Percentiles rank a stretch among this genome's conserved stretches.
These are phyloP conservation scores for Lagenaria siceraria DNA, from an alignment of 306 rosid genomes.

Conservation along the genomic window DNA sequence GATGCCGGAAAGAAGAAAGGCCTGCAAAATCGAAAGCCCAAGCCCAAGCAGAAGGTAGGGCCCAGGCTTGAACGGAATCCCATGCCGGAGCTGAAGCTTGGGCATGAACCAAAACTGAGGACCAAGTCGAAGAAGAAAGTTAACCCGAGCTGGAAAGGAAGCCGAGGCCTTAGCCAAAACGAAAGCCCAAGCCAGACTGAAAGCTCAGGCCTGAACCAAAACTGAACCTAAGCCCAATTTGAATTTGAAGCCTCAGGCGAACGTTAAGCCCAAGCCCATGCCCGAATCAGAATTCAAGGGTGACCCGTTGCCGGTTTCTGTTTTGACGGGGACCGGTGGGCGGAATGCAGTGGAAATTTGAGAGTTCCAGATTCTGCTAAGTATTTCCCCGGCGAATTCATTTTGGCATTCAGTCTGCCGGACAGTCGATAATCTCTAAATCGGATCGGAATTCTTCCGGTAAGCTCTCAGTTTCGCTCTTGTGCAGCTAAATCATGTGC, in stretches of 20 bases:
- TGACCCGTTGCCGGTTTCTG: neutral
- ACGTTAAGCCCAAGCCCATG: no score
- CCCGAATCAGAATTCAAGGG: neutral
- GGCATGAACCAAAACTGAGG: no score
- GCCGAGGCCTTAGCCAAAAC: neutral
- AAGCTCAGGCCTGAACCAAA: neutral
- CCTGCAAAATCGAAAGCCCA: no score
- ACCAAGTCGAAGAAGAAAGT: no score
- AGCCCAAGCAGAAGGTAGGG: no score
- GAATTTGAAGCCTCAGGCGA: no score
- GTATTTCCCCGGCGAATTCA: neutral
- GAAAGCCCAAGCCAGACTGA: neutral
- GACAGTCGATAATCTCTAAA: neutral
- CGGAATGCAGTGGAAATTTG: neutral
- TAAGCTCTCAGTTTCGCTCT: neutral
- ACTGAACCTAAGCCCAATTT: neutral
- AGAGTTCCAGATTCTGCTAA: neutral
- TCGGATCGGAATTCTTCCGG: neutral
- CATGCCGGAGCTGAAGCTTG: no score
- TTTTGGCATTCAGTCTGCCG: neutral
- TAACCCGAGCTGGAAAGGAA: neutral
- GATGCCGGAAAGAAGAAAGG: neutral
- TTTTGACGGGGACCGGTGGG: neutral
- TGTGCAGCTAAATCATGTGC: neutral
- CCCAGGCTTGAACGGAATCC: no score